Percentiles rank a stretch among this genome's conserved stretches.
Conservation (phyloP, 139 green algal genomes). For the Penium margaritaceum region DNA sequence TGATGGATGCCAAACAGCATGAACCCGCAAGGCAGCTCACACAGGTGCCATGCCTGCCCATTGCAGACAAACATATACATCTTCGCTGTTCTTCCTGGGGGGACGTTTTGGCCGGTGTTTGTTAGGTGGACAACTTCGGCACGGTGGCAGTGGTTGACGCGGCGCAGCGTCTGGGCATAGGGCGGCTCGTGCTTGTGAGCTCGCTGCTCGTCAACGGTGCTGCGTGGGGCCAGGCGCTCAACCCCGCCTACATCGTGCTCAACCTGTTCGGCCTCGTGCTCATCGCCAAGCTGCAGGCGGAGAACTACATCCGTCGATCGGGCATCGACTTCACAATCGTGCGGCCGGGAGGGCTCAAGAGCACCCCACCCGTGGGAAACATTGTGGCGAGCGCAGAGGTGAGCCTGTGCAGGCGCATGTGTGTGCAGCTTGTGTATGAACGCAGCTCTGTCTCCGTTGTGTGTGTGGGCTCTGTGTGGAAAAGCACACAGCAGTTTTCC, state of each 20-base stretch:
- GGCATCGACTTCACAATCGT: slow-evolving; percentile 51
- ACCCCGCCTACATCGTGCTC: slow-evolving; percentile 43
- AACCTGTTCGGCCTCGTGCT: slow-evolving; percentile 49
- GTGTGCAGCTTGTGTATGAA: too few relatives aligned
- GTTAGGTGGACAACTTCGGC: slow-evolving; percentile 38
- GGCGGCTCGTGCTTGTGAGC: slow-evolving; percentile 46
- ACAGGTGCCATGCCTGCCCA: too few relatives aligned
- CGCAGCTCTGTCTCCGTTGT: too few relatives aligned
- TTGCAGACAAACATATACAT: too few relatives aligned
- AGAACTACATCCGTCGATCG: slow-evolving; percentile 38
- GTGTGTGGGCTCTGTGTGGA: too few relatives aligned
- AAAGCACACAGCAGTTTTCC: too few relatives aligned
- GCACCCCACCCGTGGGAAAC: slow-evolving; percentile 4
- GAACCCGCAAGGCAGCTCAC: too few relatives aligned
- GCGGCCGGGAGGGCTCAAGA: slow-evolving; percentile 45
- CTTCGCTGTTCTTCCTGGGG: too few relatives aligned
- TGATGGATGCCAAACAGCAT: too few relatives aligned
- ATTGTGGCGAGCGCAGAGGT: slow-evolving; percentile 35
- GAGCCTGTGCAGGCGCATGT: too few relatives aligned
- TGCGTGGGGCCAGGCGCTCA: slow-evolving; percentile 39
- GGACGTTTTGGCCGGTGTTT: too few relatives aligned
- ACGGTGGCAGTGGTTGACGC: slow-evolving; percentile 46
- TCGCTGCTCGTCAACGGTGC: slow-evolving; percentile 50
- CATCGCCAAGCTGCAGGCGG: slow-evolving; percentile 31
- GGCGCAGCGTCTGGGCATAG: slow-evolving; percentile 21